Evolutionary conservation across 805 yeast species (phyloP), one percentile per base, ranked within the genome.

Genomic region (Saturnispora silvae): DNA sequence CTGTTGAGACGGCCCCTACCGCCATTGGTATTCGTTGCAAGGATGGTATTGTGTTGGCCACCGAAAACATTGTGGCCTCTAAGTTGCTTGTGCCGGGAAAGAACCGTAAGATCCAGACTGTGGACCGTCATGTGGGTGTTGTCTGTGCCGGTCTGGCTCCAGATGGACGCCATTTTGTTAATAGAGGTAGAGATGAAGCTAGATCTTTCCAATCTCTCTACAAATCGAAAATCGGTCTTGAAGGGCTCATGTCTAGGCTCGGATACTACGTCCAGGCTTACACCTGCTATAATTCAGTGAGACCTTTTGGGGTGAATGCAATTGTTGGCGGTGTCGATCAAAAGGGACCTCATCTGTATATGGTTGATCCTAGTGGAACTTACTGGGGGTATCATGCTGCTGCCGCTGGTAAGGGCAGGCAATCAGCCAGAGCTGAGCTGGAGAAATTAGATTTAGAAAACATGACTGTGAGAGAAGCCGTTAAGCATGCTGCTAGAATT

Each of bases 301-400:
- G 99, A 62, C 99, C 99, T 17, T 92, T 92, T 60, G 99, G 99
- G 39, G 75, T 94, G 43, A 76, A 85, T 38, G 77, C 95, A 9
- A 87, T 92, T 45, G 72, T 92, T 33, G 98, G 96, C 36, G 98
- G 98, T 47, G 75, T 83, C 34, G 97, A 89, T 56, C 79, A 75
- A 30, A 74, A 81, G 43, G 97, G 96, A 10, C 46, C 60, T 18
- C 96, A 89, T 58, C 70, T 92, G 50, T 89, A 81, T 63, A 92
- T 89, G 96, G 69, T 92, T 41, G 99, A 92, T 59, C 98, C 99
- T 50, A 82, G 94, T 57, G 99, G 99, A 44, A 68, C 85, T 1
- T 85, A 79, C 54, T 94, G 98, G 97, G 99, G 99, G 35, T 92
- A 92, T 63, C 70, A 73, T 38, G 98, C 96, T 43, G 94, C 96